A percentile compares a stretch with the other conserved stretches of the same genome.
Evolutionary conservation across 768 basidiomycete genomes (phyloP).

Genomic region (Lyophyllum shimeji): DNA sequence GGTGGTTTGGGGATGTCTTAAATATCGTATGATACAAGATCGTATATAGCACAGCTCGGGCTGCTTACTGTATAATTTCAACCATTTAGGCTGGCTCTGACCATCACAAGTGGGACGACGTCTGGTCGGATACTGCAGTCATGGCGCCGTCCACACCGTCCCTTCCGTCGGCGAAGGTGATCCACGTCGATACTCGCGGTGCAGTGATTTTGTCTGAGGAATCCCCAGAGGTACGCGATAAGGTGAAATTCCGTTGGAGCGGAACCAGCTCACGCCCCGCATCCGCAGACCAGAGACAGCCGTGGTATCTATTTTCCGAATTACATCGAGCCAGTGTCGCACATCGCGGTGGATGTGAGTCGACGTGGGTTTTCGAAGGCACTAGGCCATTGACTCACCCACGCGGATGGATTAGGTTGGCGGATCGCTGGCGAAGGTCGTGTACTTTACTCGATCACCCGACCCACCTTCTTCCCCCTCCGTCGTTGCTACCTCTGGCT

Average conservation of each 20-base stretch:
- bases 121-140: conserved; percentile 5
- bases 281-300: conserved; percentile 79
- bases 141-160: conserved; percentile 60
- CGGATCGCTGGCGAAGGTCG: conserved; percentile 95
- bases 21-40: conserved; percentile 31
- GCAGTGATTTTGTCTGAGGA: conserved; percentile 93
- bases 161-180: conserved; percentile 80
- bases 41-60: conserved; percentile 6
- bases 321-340: conserved; percentile 95
- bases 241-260: conserved; percentile 3
- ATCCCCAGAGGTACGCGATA: conserved; percentile 78
- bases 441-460: conserved; percentile 95
- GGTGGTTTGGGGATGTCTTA: conserved; percentile 15
- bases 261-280: conserved; percentile 12
- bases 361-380: conserved; percentile 3
- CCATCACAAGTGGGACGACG: conserved; percentile 11
- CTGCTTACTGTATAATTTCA: conserved; percentile 9
- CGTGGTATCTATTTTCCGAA: conserved; percentile 97
- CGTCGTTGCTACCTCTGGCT: conserved; percentile 58
- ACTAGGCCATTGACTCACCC: conserved; percentile 14
- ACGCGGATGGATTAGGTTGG: conserved; percentile 65
- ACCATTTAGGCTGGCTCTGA: conserved; percentile 2
- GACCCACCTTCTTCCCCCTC: conserved; percentile 82
- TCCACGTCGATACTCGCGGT: conserved; percentile 93
- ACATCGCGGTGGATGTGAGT: conserved; percentile 96